phyloP scores from a whole-genome alignment of 2,329 filamentous ascomycete genomes.

The Pestalotiopsis sp. region DNA sequence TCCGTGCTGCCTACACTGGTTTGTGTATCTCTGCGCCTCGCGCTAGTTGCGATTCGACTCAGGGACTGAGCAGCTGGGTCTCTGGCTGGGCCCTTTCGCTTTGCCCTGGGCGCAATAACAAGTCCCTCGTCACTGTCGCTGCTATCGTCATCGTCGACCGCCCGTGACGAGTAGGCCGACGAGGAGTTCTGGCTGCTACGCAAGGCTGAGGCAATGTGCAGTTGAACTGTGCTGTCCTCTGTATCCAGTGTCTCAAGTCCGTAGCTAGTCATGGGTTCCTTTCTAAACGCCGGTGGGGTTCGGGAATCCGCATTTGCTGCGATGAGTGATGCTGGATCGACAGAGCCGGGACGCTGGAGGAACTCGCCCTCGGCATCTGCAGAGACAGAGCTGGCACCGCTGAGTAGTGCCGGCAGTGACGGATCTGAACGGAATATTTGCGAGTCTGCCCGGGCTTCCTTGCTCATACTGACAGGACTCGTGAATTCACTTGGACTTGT shows the following conservation, averaged over 20 bases:
- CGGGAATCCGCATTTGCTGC: slow-evolving; percentile 54
- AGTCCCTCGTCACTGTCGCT: slow-evolving; percentile 59
- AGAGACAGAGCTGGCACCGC: slow-evolving; percentile 66
- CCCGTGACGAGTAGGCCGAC: slow-evolving; percentile 22
- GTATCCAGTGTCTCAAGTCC: slow-evolving; percentile 44
- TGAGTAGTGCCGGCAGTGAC: slow-evolving; percentile 64
- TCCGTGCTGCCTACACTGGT: slow-evolving; percentile 64
- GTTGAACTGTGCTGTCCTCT: slow-evolving; percentile 21
- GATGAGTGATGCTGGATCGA: slow-evolving; percentile 47
- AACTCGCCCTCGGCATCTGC: slow-evolving; percentile 65
- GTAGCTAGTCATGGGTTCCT: slow-evolving; percentile 49
- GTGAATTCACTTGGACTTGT: slow-evolving; percentile 58
- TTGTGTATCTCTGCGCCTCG: slow-evolving; percentile 59
- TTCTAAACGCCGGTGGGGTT: slow-evolving; percentile 53
- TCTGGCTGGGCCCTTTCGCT: slow-evolving; percentile 41
- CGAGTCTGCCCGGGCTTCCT: slow-evolving; percentile 41
- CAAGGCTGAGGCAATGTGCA: slow-evolving; percentile 8
- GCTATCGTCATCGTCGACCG: slow-evolving; percentile 46
- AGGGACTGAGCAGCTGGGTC: slow-evolving; percentile 32
- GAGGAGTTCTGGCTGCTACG: slow-evolving; percentile 20
- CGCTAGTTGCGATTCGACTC: slow-evolving; percentile 34
- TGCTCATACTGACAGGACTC: slow-evolving; percentile 48
- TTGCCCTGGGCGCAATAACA: slow-evolving; percentile 52
- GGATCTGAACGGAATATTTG: slow-evolving; percentile 65
- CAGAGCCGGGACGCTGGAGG: slow-evolving; percentile 50